These are phyloP conservation scores for Botrytis pseudocinerea DNA, from an alignment of 2,329 filamentous ascomycete species.

Conservation along the genomic window DNA sequence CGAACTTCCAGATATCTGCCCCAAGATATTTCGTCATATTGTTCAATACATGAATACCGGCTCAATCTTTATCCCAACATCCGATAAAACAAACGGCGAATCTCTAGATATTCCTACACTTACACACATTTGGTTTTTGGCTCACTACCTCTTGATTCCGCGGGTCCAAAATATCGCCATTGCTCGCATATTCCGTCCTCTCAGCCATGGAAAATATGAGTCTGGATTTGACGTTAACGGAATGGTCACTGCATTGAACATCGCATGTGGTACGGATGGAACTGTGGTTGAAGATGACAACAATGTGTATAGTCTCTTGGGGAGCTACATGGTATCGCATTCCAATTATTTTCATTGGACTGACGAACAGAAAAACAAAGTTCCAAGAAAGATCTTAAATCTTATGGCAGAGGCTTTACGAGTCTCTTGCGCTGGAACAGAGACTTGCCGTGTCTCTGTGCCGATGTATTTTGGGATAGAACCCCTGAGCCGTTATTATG, in stretches of 20 bases:
- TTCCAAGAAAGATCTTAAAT: not conserved
- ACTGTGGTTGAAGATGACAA: not conserved
- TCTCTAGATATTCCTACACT: not conserved
- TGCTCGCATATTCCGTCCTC: not conserved
- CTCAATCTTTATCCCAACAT: not conserved
- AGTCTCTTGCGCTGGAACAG: no score
- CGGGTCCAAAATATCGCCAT: not conserved
- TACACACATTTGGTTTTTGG: not conserved
- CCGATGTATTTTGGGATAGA: no score
- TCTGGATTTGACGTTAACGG: not conserved
- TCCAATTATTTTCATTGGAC: not conserved
- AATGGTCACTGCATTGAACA: not conserved
- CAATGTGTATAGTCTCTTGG: not conserved
- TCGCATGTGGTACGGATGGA: not conserved
- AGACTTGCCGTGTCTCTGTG: no score
- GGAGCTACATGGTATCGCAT: not conserved
- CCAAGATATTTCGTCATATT: not conserved
- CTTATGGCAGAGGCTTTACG: not conserved
- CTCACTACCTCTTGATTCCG: slow-evolving; percentile 1
- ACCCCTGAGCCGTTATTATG: not conserved
- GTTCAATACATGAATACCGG: slow-evolving; percentile 2
- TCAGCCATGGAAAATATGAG: not conserved
- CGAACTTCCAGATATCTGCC: not conserved
- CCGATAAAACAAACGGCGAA: not conserved
- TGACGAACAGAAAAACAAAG: not conserved